A percentile compares a stretch with the other conserved stretches of the same genome.
Evolutionary conservation across 805 yeast genomes (phyloP).

Genomic region (Wickerhamomyces sydowiorum): DNA sequence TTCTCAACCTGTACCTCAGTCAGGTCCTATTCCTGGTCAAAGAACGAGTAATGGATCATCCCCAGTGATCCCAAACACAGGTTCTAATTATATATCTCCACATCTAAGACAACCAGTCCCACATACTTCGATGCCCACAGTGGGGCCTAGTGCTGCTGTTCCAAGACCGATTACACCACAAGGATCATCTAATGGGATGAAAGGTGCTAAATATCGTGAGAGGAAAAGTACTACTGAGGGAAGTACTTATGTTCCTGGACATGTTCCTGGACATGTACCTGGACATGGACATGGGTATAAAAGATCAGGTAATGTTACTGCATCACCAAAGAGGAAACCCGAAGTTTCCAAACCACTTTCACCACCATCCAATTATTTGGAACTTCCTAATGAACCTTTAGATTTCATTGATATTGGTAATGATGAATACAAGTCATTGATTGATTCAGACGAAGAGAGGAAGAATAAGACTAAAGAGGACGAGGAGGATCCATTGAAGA

Average conservation of each 20-base stretch:
- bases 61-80: no score
- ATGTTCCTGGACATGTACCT: background rate
- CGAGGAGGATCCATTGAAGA: constrained; percentile 1
- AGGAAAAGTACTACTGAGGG: no score
- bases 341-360: background rate
- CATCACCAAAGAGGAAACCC: background rate
- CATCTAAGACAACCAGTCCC: background rate
- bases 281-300: background rate
- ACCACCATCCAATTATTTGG: constrained; percentile 2
- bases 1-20: no score
- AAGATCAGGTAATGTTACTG: background rate
- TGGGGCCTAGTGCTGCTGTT: background rate
- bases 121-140: no score
- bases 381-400: background rate
- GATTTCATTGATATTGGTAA: background rate
- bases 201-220: no score
- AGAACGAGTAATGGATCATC: background rate
- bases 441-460: background rate
- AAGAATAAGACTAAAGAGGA: background rate
- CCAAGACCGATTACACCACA: background rate
- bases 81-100: background rate
- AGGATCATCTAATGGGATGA: no score
- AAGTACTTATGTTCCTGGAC: background rate
- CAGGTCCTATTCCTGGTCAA: background rate
- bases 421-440: background rate